Evolutionary conservation across 2,329 filamentous ascomycete species (phyloP), one percentile per base, ranked within the genome.

Genomic region (Lecanicillium sp.): DNA sequence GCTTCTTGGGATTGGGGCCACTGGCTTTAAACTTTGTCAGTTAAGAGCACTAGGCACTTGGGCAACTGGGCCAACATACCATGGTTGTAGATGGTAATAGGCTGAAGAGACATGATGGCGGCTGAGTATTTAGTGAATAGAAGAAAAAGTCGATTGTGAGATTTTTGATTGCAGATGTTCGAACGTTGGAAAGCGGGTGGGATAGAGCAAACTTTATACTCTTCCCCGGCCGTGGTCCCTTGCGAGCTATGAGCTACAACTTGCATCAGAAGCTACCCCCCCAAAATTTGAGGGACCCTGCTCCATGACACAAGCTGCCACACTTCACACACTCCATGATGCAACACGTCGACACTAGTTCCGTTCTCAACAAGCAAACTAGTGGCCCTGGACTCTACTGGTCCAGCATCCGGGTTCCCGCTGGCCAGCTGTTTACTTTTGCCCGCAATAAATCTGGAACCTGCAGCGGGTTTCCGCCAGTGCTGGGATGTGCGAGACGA

Each of bases 1-100:
- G 62, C 56, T 51, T 48, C 35, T 40, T 44, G 17, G 51, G 51
- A 44, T 52, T 52, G 36, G 49, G 48, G 17, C 51, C 51, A 36
- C 51, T 35, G 10, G 48, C 48, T 49, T 21, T 21, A 17, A n/a
- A 12, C 3, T n/a, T 36, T 23, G 35, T 46, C 27, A 46, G 44
- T 6, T 46, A 24, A 11, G 7, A 29, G 14, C 3, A 2, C 35
- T 20, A 14, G 20, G 8, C 7, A 10, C 5, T 10, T 27, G 17
- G 5, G 41, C 23, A 29, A 30, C 6, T 5, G 21, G n/a, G 7
- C 8, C n/a, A 29, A 44, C 47, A 39, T 29, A 19, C 47, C 41
- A 32, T 44, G 41, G 40, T 50, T 46, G 43, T 50, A 50, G 15
- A 50, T 15, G 30, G 44, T 35, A 38, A 50, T 46, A 5, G 48